phyloP scores from a whole-genome alignment of 78 protist genomes.

The Dictyostelium purpureum region DNA sequence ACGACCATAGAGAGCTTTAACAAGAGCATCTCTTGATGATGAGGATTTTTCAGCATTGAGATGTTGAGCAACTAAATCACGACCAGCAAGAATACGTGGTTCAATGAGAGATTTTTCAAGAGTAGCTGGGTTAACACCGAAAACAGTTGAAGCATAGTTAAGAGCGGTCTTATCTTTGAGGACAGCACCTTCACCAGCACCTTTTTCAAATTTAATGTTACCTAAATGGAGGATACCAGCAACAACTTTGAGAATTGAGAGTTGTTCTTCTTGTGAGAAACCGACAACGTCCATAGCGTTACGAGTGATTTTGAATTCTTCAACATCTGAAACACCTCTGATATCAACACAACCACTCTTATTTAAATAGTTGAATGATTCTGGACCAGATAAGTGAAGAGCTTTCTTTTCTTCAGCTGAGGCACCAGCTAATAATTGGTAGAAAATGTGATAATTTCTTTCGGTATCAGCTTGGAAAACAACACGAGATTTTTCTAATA shows the following conservation, averaged over 20 bases:
- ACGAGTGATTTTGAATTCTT: constrained; percentile 68
- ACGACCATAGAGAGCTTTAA: constrained; percentile 96
- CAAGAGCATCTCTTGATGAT: constrained; percentile 91
- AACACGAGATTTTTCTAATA: constrained; percentile 96
- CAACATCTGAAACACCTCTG: constrained; percentile 71
- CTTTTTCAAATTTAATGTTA: constrained; percentile 84
- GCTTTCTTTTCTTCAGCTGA: constrained; percentile 74
- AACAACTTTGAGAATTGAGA: constrained; percentile 42
- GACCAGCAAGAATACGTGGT: constrained; percentile 89
- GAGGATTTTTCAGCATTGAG: constrained; percentile 84
- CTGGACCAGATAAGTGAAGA: constrained; percentile 68
- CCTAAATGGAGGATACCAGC: constrained; percentile 93
- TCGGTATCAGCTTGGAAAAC: constrained; percentile 91
- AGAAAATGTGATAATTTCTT: constrained; percentile 98
- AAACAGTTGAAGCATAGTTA: constrained; percentile 60
- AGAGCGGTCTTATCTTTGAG: constrained; percentile 63
- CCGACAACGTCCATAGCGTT: constrained; percentile 86
- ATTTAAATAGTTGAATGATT: constrained; percentile 68
- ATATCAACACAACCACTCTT: constrained; percentile 70
- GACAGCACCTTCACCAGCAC: constrained; percentile 51
- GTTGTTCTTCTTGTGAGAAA: constrained; percentile 84
- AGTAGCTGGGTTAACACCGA: constrained; percentile 64
- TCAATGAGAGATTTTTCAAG: constrained; percentile 65
- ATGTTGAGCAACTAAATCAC: constrained; percentile 86
- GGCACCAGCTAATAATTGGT: constrained; percentile 94